Evolutionary conservation across 352 stramenopile genomes (phyloP).

Genomic region (Thraustochytrium sp.): DNA sequence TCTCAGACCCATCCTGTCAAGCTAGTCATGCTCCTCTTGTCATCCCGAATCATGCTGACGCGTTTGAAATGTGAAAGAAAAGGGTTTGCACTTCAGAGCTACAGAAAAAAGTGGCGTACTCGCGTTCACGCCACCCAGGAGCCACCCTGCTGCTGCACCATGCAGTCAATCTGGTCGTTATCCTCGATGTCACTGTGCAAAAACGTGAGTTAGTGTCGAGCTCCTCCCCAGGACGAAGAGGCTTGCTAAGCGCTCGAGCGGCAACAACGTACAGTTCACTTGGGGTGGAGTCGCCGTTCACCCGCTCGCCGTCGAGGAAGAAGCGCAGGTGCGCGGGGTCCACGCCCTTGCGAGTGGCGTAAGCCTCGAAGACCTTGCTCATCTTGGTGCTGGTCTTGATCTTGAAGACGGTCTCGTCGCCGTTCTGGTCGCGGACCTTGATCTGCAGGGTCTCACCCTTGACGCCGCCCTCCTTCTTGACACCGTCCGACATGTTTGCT

Average conservation of each 20-base stretch:
- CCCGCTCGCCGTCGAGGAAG: slow-evolving; percentile 88
- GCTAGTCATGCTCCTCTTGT: no score
- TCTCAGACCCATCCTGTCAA: no score
- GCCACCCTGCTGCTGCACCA: slow-evolving; percentile 78
- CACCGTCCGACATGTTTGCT: slow-evolving; percentile 23
- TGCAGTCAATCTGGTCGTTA: slow-evolving; percentile 95
- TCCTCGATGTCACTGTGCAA: slow-evolving; percentile 81
- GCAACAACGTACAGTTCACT: slow-evolving; percentile 68
- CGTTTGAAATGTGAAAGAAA: no score
- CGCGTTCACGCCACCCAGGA: no score
- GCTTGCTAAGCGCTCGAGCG: background rate
- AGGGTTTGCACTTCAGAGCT: no score
- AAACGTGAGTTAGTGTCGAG: background rate
- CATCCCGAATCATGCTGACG: no score
- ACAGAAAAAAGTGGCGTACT: no score
- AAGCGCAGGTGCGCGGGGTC: slow-evolving; percentile 80
- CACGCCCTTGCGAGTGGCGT: slow-evolving; percentile 88
- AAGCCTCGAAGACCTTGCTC: slow-evolving; percentile 94
- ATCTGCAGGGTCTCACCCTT: background rate
- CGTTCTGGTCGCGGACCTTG: slow-evolving; percentile 59
- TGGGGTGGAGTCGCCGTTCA: slow-evolving; percentile 85
- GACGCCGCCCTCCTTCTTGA: slow-evolving; percentile 29
- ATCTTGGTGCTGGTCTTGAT: slow-evolving; percentile 98
- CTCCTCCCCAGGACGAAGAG: background rate
- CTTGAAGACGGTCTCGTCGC: slow-evolving; percentile 97